Base-by-base conservation (phyloP, 2,329 filamentous ascomycete species). In the Didymella lethalis region DNA sequence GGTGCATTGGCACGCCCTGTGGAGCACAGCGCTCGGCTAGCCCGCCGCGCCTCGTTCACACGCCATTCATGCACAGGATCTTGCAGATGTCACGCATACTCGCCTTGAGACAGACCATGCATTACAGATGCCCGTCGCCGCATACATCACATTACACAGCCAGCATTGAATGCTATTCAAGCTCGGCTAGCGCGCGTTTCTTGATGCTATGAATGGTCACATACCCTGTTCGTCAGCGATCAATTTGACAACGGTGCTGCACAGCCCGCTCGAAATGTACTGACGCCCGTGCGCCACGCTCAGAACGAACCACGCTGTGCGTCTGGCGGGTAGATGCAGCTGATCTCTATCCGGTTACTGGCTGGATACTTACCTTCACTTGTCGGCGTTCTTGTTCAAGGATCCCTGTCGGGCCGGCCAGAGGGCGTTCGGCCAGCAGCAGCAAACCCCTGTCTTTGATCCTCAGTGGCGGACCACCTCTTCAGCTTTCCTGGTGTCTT, bases 11-110 rank as follows among this genome's bases (percentile, higher is more conserved):
- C 44, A 44, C 28, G 40, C 49, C 41, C 56, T 59, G 20, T 48
- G 56, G 62, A 64, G 59, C 57, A 63, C 58, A 59, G 59, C 60
- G 34, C 52, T 60, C 62, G 61, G 61, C 60, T 49, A 57, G 50
- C 57, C 64, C 47, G 53, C 59, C 65, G 64, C 60, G 61, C 62
- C 63, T 67, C 64, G 57, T 63, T 60, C 60, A 57, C 64, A 59
- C 57, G 62, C 67, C 62, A 64, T 65, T 66, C 64, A 65, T 64
- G 68, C 73, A 71, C 67, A 69, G 60, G 70, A 71, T 71, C 71
- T 63, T 76, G 75, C 74, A 76, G 71, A 68, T 68, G 73, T 72
- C 73, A 77, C 75, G 75, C 75, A 76, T 75, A 65, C 57, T 53
- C 57, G 54, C 64, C 56, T 63, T 62, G 60, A 73, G 70, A 75